Conservation (phyloP, 768 basidiomycete species). For the Leccinum barrowsii region DNA sequence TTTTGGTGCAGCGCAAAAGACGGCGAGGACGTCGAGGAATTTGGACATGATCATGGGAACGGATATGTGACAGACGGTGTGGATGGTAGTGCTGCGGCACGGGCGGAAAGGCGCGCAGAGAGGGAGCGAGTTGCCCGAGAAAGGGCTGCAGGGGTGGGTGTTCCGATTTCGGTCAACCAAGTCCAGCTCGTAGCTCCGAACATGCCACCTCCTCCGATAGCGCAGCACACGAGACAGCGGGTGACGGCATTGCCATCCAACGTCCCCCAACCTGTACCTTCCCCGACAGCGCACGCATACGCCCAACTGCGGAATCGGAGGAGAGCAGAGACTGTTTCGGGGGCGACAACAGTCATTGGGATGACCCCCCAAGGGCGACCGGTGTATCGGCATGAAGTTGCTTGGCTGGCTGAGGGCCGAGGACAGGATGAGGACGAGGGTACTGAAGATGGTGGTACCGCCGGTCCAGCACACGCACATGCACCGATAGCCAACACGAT, state of each 20-base stretch:
- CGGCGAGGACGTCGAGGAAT: conserved; percentile 40
- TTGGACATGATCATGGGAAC: conserved; percentile 27
- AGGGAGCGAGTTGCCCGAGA: conserved; percentile 33
- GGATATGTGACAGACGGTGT: conserved; percentile 2
- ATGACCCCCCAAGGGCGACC: conserved; percentile 28
- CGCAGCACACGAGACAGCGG: conserved; percentile 25
- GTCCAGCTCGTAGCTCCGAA: conserved; percentile 12
- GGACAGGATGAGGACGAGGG: conserved; percentile 20
- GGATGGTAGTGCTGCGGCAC: conserved; percentile 14
- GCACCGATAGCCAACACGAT: conserved; percentile 22
- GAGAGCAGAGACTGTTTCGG: conserved; percentile 34
- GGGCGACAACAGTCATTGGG: conserved; percentile 25
- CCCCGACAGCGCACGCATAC: conserved; percentile 16
- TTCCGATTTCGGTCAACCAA: conserved; percentile 14
- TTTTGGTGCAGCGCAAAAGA: conserved; percentile 86
- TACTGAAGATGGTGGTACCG: conserved; percentile 7
- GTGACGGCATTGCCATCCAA: conserved; percentile 29
- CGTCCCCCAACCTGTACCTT: conserved; percentile 21
- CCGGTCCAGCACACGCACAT: conserved; percentile 20
- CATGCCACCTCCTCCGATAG: conserved; percentile 3
- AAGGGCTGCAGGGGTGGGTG: conserved; percentile 15
- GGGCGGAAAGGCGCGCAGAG: conserved; percentile 36
- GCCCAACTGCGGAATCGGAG: conserved; percentile 27
- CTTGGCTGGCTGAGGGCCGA: conserved; percentile 24
- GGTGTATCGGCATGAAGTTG: conserved; percentile 28